Evolutionary conservation across 2,329 filamentous ascomycete genomes (phyloP).

Genomic region (Emergomyces africanus): DNA sequence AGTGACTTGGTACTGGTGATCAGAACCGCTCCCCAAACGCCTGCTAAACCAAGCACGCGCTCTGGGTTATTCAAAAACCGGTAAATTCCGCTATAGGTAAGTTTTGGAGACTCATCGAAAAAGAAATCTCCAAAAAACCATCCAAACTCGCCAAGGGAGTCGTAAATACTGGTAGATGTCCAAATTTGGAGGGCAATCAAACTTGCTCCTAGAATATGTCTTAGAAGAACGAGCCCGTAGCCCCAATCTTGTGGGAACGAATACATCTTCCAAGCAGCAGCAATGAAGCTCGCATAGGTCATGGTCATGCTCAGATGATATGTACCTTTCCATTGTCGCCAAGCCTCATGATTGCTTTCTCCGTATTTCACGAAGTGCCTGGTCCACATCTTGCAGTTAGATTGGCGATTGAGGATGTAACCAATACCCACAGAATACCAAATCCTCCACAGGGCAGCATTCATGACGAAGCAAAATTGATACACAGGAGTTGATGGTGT

Average conservation of each 20-base stretch:
- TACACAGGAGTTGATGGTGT: slow-evolving; percentile 66
- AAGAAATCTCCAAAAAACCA: slow-evolving; percentile 99
- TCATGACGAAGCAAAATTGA: slow-evolving; percentile 66
- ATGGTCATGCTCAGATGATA: slow-evolving; percentile 88
- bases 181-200: slow-evolving; percentile 80
- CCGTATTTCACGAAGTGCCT: slow-evolving; percentile 96
- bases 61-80: slow-evolving; percentile 97
- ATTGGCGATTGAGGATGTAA: slow-evolving; percentile 72
- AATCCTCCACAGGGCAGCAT: slow-evolving; percentile 70
- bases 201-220: slow-evolving; percentile 71
- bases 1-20: slow-evolving; percentile 84
- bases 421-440: slow-evolving; percentile 90
- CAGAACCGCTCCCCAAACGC: slow-evolving; percentile 87
- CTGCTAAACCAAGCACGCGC: slow-evolving; percentile 80
- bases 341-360: slow-evolving; percentile 79
- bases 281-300: slow-evolving; percentile 78
- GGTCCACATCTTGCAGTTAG: slow-evolving; percentile 85
- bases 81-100: slow-evolving; percentile 96
- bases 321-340: slow-evolving; percentile 94
- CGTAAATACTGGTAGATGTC: slow-evolving; percentile 88
- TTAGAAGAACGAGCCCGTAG: slow-evolving; percentile 71
- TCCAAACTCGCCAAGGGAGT: slow-evolving; percentile 90
- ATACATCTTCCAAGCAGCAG: slow-evolving; percentile 96
- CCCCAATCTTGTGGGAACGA: slow-evolving; percentile 72
- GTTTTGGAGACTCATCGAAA: slow-evolving; percentile 74